phyloP scores from a whole-genome alignment of 805 yeast genomes.

The Candida boidinii region DNA sequence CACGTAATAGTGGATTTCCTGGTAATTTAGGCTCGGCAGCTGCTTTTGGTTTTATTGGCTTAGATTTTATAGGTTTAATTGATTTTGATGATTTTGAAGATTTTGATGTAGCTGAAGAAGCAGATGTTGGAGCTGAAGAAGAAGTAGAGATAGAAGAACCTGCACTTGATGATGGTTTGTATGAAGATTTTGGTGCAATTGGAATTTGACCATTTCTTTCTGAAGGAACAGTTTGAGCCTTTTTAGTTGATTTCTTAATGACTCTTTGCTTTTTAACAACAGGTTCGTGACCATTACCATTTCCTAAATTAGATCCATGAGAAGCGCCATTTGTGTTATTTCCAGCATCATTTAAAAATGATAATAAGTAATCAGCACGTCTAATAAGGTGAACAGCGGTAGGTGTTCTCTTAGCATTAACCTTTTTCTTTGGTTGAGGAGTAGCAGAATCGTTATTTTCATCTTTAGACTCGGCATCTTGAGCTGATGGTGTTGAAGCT shows the following conservation, averaged over 20 bases:
- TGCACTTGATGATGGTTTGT: constrained; percentile 1
- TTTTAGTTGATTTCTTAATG: constrained; percentile 15
- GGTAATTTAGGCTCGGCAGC: constrained; percentile 5
- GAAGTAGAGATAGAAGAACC: neutral
- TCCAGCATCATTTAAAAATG: too few relatives aligned
- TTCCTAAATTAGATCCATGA: too few relatives aligned
- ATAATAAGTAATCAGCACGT: constrained; percentile 79
- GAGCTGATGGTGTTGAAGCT: constrained; percentile 21
- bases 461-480: constrained; percentile 14
- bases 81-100: constrained; percentile 5
- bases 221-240: constrained; percentile 16
- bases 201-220: constrained; percentile 4
- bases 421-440: constrained; percentile 28
- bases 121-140: constrained; percentile 2
- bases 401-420: constrained; percentile 66
- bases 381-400: constrained; percentile 89
- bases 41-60: constrained; percentile 14
- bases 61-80: constrained; percentile 3
- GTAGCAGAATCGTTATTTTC: too few relatives aligned
- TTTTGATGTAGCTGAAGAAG: constrained; percentile 1
- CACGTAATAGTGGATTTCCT: constrained; percentile 9
- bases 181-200: constrained; percentile 12
- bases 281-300: too few relatives aligned
- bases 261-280: constrained; percentile 12
- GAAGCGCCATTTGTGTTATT: too few relatives aligned